Evolutionary conservation across 208 protist genomes (phyloP).

Genomic region (Leishmania lainsoni): DNA sequence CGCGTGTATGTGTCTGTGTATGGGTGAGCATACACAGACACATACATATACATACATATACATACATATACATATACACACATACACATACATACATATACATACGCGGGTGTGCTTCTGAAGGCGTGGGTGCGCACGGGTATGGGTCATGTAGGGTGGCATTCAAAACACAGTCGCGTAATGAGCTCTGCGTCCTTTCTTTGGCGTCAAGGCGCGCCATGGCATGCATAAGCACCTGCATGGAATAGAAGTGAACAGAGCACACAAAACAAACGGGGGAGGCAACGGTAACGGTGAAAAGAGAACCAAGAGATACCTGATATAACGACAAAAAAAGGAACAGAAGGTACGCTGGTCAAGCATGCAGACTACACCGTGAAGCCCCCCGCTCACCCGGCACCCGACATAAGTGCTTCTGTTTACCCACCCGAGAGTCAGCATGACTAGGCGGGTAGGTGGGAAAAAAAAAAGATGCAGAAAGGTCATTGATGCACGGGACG

Average conservation of each 20-base stretch:
- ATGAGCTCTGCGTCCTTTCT: neutral
- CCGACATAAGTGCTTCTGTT: neutral
- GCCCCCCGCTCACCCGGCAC: neutral
- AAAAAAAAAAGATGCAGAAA: neutral
- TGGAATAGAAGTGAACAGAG: neutral
- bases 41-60: neutral
- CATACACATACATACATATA: neutral
- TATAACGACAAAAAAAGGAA: neutral
- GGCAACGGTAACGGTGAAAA: neutral
- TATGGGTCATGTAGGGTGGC: no score
- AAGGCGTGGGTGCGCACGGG: no score
- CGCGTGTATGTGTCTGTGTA: neutral
- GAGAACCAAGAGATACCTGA: neutral
- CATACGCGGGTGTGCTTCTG: neutral
- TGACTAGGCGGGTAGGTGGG: neutral
- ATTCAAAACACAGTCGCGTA: neutral
- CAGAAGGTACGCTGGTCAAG: neutral
- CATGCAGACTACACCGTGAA: neutral
- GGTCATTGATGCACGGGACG: neutral
- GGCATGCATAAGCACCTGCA: neutral
- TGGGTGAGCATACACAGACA: neutral
- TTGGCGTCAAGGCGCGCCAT: neutral
- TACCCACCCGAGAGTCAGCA: neutral
- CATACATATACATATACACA: neutral
- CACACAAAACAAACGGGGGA: neutral